A percentile compares a stretch with the other conserved stretches of the same genome.
phyloP scores from a whole-genome alignment of 225 moss, liverwort and hornwort genomes.

The Marchantia paleacea region DNA sequence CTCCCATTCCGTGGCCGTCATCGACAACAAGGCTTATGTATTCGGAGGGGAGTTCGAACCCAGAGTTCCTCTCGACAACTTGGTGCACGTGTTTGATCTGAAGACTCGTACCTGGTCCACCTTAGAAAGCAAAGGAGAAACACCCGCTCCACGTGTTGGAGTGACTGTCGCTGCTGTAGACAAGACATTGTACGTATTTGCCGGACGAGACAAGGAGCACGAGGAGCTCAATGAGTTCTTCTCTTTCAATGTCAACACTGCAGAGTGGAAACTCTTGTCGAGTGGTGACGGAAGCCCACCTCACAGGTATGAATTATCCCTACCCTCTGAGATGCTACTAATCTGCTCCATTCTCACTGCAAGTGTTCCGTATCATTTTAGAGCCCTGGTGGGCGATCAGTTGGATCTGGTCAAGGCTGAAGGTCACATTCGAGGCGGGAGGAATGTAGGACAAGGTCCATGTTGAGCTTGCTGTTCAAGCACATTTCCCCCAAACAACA shows the following conservation, averaged over 20 bases:
- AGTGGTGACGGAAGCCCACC: slow-evolving; percentile 59
- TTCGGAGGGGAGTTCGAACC: slow-evolving; percentile 92
- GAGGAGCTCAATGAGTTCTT: slow-evolving; percentile 78
- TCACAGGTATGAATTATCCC: slow-evolving; percentile 46
- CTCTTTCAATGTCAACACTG: slow-evolving; percentile 53
- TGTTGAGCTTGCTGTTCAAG: no score
- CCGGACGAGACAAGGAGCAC: slow-evolving; percentile 74
- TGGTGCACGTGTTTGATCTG: slow-evolving; percentile 71
- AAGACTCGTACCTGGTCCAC: slow-evolving; percentile 58
- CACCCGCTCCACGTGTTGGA: slow-evolving; percentile 72
- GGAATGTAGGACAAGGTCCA: no score
- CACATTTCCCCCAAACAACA: neutral
- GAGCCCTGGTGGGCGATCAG: no score
- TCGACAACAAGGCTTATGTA: slow-evolving; percentile 67
- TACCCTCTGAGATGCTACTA: no score
- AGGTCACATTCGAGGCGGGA: no score
- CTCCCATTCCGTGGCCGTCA: slow-evolving; percentile 76
- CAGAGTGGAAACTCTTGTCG: slow-evolving; percentile 73
- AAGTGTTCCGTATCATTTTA: no score
- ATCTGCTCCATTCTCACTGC: no score
- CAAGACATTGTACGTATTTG: slow-evolving; percentile 63
- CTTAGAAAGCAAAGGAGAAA: slow-evolving; percentile 55
- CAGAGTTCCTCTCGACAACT: slow-evolving; percentile 74
- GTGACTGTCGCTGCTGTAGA: slow-evolving; percentile 74
- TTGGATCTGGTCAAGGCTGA: no score